phyloP scores from a whole-genome alignment of 2,329 filamentous ascomycete species.

The Aspergillus cejpii region DNA sequence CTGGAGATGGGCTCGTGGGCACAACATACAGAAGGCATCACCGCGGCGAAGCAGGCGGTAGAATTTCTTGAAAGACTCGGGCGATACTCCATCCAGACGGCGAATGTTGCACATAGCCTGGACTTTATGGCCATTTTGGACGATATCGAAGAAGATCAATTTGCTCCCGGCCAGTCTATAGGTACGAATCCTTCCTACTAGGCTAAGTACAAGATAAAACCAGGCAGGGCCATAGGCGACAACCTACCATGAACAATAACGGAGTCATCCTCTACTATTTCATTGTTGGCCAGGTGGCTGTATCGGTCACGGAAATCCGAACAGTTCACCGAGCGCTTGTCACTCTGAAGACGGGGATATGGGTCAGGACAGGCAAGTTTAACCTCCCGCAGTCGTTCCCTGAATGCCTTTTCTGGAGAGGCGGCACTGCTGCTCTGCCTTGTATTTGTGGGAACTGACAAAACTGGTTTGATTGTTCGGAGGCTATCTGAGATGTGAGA shows the following conservation, averaged over 20 bases:
- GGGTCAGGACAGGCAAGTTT: conserved; percentile 29
- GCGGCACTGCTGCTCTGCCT: conserved; percentile 25
- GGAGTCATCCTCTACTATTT: conserved; percentile 36
- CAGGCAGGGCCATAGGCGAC: conserved; percentile 16
- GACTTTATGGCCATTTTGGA: conserved; percentile 62
- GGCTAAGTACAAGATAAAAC: conserved; percentile 35
- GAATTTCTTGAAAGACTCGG: conserved; percentile 52
- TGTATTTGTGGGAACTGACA: conserved; percentile 10
- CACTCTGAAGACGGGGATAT: conserved; percentile 35
- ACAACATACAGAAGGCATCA: conserved; percentile 69
- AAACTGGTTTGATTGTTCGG: conserved; percentile 6
- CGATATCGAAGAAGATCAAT: conserved; percentile 76
- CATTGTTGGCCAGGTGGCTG: conserved; percentile 31
- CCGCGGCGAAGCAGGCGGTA: conserved; percentile 66
- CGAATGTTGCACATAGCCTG: conserved; percentile 70
- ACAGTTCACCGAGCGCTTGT: conserved; percentile 28
- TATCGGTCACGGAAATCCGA: conserved; percentile 36
- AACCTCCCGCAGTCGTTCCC: conserved; percentile 36
- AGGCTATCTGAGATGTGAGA: conserved; percentile 3
- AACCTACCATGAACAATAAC: conserved; percentile 42
- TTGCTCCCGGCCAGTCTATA: conserved; percentile 66
- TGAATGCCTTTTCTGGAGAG: conserved; percentile 31
- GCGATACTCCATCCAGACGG: conserved; percentile 31
- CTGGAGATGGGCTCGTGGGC: conserved; percentile 6
- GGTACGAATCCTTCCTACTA: conserved; percentile 65